phyloP scores from a whole-genome alignment of 805 yeast species.

The Nakazawaea populi region DNA sequence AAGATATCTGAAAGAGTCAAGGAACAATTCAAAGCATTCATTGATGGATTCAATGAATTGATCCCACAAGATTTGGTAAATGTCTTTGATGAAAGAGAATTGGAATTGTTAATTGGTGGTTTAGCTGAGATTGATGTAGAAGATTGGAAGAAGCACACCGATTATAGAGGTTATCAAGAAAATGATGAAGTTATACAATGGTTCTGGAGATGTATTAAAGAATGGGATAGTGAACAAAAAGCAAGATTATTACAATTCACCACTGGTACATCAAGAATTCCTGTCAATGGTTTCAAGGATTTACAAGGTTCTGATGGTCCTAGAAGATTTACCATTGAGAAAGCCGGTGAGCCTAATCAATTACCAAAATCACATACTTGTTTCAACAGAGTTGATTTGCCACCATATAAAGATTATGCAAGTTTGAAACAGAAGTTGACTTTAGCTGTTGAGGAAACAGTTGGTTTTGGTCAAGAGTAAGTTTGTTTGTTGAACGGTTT shows the following conservation, averaged over 20 bases:
- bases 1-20: slow-evolving; percentile 88
- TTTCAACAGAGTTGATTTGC: slow-evolving; percentile 97
- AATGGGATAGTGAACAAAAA: slow-evolving; percentile 95
- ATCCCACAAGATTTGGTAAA: slow-evolving; percentile 95
- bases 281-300: slow-evolving; percentile 98
- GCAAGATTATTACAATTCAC: slow-evolving; percentile 95
- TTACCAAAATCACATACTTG: slow-evolving; percentile 97
- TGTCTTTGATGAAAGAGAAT: slow-evolving; percentile 96
- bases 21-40: slow-evolving; percentile 93
- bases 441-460: slow-evolving; percentile 97
- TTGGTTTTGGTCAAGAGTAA: slow-evolving; percentile 97
- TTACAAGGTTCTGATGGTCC: slow-evolving; percentile 99
- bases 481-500: background rate
- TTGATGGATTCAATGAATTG: slow-evolving; percentile 95
- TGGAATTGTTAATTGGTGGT: slow-evolving; percentile 96
- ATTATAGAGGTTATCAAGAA: slow-evolving; percentile 96
- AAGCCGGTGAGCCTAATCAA: slow-evolving; percentile 91
- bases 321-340: slow-evolving; percentile 96
- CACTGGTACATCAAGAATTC: slow-evolving; percentile 98
- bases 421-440: slow-evolving; percentile 84
- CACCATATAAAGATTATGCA: slow-evolving; percentile 84
- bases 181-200: slow-evolving; percentile 94
- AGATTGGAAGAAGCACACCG: slow-evolving; percentile 99
- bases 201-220: slow-evolving; percentile 94
- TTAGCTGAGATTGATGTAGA: slow-evolving; percentile 96